phyloP scores from a whole-genome alignment of 2,329 filamentous ascomycete species.

The Penicillium sp. region DNA sequence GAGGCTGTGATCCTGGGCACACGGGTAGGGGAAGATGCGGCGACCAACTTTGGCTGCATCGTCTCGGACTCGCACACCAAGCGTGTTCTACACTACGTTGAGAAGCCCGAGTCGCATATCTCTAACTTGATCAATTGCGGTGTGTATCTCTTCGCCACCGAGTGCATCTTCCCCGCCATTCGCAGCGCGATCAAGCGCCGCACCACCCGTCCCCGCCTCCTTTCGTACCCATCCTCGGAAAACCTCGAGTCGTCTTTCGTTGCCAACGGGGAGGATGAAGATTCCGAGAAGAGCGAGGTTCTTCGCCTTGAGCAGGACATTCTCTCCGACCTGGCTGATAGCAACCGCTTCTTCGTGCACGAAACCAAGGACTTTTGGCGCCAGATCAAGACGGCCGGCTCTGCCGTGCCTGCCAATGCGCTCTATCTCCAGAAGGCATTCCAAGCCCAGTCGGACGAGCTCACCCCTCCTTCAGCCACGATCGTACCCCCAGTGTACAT shows the following conservation, averaged over 20 bases:
- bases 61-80: slow-evolving; percentile 90
- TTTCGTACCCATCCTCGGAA: slow-evolving; percentile 94
- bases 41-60: slow-evolving; percentile 95
- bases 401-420: slow-evolving; percentile 91
- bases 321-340: slow-evolving; percentile 88
- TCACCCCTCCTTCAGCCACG: slow-evolving; percentile 74
- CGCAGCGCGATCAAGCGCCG: slow-evolving; percentile 91
- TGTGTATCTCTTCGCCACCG: slow-evolving; percentile 93
- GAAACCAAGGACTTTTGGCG: slow-evolving; percentile 99
- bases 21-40: slow-evolving; percentile 80
- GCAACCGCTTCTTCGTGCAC: slow-evolving; percentile 95
- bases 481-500: slow-evolving; percentile 93
- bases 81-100: slow-evolving; percentile 95
- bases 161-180: slow-evolving; percentile 95
- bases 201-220: slow-evolving; percentile 78
- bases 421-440: slow-evolving; percentile 92
- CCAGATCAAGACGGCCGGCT: slow-evolving; percentile 98
- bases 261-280: slow-evolving; percentile 61
- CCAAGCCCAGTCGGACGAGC: slow-evolving; percentile 74
- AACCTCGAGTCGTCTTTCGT: slow-evolving; percentile 70
- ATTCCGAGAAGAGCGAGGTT: slow-evolving; percentile 71
- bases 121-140: slow-evolving; percentile 99
- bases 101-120: slow-evolving; percentile 97
- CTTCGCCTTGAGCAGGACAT: slow-evolving; percentile 97
- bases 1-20: slow-evolving; percentile 96